Base-by-base conservation (phyloP, 2,329 filamentous ascomycete genomes). In the Scolecobasidium constrictum region DNA sequence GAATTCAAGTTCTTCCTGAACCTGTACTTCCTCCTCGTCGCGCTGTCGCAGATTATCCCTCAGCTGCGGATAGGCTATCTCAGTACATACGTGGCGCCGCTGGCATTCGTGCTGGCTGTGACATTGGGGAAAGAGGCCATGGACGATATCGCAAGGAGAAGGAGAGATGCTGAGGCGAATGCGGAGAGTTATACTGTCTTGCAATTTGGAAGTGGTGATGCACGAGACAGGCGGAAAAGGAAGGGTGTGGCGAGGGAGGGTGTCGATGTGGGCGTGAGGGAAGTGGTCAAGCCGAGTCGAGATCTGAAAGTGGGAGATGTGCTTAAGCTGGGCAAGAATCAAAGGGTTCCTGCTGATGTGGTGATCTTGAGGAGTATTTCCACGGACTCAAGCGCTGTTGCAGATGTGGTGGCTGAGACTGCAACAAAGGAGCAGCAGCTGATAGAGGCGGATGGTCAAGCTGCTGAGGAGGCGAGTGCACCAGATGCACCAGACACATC, bases 1-100 rank as follows among this genome's bases (percentile, higher is more conserved):
- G 92, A 98, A 59, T 98, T 98, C 60, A 95, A 90, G 46, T 98
- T 96, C 69, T 98, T 98, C 66, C 94, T 98, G 72, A 98, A 98
- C 72, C 86, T 96, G 71, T 98, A 98, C 61, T 98, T 98, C 61
- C 71, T 98, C 44, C 78, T 96, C 19, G 92, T 98, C 39, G 93
- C 92, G 5, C 65, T 96, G 39, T 96, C 90, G 28, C 92, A 98
- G 64, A 81, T 86, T 35, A 88, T 98, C 55, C 88, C 87, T 3
- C 76, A 84, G 17, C 66, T 98, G 43, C 78, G 87, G 43, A 95
- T 98, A 50, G 92, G 92, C 44, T 96, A 95, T 60, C 74, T 98
- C 47, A 85, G 85, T 21, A 96, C 92, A 2, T 98, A 98, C 55
- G 79, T 96, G 59, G 88, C 85, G 16, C 92, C 92, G 1, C 65